Conservation (phyloP, 2,329 filamentous ascomycete genomes). For the Aspergillus sp. region DNA sequence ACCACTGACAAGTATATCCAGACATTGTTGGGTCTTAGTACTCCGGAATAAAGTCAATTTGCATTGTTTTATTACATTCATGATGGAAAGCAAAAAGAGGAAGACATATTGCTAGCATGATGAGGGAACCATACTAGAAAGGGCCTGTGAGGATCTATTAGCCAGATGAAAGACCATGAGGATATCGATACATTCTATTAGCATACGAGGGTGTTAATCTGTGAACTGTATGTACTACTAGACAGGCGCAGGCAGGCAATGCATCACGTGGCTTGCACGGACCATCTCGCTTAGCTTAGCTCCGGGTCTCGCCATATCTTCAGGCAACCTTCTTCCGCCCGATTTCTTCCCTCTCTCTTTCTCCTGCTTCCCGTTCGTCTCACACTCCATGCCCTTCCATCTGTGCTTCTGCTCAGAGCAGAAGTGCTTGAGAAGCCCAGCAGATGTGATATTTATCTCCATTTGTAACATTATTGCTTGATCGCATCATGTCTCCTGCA, state of each 20-base stretch:
- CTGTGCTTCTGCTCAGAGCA: conserved; percentile 27
- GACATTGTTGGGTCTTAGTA: neutral
- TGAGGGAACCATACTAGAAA: neutral
- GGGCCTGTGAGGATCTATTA: neutral
- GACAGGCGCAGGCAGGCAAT: neutral
- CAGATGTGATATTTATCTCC: conserved; percentile 21
- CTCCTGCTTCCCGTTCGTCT: conserved; percentile 15
- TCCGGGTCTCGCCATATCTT: conserved; percentile 16
- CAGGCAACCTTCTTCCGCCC: conserved; percentile 10
- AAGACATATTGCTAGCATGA: neutral
- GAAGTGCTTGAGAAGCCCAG: conserved; percentile 20
- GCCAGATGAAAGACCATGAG: neutral
- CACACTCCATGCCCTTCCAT: conserved; percentile 18
- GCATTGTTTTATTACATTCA: neutral
- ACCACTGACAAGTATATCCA: neutral
- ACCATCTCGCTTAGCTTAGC: conserved; percentile 35
- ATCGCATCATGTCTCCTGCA: conserved; percentile 34
- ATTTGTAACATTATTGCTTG: conserved; percentile 23
- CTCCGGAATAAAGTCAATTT: neutral
- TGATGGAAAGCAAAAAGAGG: neutral
- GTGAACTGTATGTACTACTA: neutral
- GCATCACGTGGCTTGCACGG: conserved; percentile 32
- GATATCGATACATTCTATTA: neutral
- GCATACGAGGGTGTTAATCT: neutral
- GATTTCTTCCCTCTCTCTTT: conserved; percentile 17